These are phyloP conservation scores for Colletotrichum chrysophilum DNA, from an alignment of 2,329 filamentous ascomycete species.

Conservation along the genomic window DNA sequence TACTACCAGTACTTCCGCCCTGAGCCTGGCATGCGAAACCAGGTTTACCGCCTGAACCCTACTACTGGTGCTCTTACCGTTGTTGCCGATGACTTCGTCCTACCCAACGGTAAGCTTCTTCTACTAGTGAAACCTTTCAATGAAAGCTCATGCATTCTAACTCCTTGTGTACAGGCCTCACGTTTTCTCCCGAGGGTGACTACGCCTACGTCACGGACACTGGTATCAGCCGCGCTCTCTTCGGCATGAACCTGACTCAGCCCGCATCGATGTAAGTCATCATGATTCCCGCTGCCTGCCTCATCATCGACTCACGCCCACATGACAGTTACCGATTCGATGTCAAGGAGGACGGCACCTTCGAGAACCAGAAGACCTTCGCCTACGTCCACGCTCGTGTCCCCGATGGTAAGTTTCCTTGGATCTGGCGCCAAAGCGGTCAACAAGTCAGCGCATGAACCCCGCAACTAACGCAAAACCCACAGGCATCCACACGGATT, in stretches of 20 bases:
- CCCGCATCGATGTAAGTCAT: slow-evolving; percentile 52
- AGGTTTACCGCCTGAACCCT: slow-evolving; percentile 63
- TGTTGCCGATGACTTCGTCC: slow-evolving; percentile 61
- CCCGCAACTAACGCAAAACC: slow-evolving; percentile 32
- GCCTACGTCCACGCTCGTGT: slow-evolving; percentile 58
- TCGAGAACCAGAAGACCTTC: slow-evolving; percentile 56
- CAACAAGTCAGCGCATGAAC: slow-evolving; percentile 27
- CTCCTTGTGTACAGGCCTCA: slow-evolving; percentile 44
- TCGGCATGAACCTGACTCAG: slow-evolving; percentile 43
- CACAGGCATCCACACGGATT: slow-evolving; percentile 54
- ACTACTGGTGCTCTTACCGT: slow-evolving; percentile 54
- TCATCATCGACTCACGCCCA: neutral
- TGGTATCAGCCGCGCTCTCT: slow-evolving; percentile 51
- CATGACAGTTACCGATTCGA: slow-evolving; percentile 48
- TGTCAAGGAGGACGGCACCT: slow-evolving; percentile 50
- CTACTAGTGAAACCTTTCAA: neutral
- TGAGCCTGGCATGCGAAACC: slow-evolving; percentile 55
- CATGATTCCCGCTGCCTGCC: neutral
- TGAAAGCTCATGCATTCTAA: fast-evolving
- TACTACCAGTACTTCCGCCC: slow-evolving; percentile 63
- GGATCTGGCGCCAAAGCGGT: neutral
- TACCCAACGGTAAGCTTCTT: slow-evolving; percentile 51
- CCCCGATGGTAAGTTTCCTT: slow-evolving; percentile 56
- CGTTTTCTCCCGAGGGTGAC: slow-evolving; percentile 58
- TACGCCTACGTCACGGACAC: slow-evolving; percentile 63